phyloP scores from a whole-genome alignment of 768 basidiomycete species.

The Paxillus involutus region DNA sequence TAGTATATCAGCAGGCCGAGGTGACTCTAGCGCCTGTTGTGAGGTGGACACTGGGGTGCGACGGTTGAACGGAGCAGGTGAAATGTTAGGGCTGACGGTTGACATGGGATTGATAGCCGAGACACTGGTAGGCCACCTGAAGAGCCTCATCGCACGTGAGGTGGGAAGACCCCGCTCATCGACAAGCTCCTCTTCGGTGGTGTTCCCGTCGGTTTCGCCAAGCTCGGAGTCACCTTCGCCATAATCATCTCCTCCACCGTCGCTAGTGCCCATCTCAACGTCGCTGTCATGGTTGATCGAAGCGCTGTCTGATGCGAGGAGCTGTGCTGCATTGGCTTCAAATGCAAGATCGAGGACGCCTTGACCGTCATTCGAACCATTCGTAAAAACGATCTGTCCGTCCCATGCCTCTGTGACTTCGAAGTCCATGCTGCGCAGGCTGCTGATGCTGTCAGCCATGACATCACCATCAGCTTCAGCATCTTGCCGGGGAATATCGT shows the following conservation, averaged over 20 bases:
- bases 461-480: constrained; percentile 18
- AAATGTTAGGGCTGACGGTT: constrained; percentile 61
- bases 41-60: constrained; percentile 27
- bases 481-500: constrained; percentile 47
- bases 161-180: constrained; percentile 72
- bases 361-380: constrained; percentile 49
- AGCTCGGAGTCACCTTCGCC: constrained; percentile 49
- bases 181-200: constrained; percentile 85
- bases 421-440: constrained; percentile 42
- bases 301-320: constrained; percentile 48
- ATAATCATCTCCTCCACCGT: constrained; percentile 25
- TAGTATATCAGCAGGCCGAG: constrained; percentile 69
- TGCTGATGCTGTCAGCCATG: constrained; percentile 28
- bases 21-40: constrained; percentile 38
- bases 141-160: constrained; percentile 71
- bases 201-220: constrained; percentile 65
- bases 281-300: constrained; percentile 55
- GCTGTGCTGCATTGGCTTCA: constrained; percentile 57
- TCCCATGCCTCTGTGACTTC: constrained; percentile 75
- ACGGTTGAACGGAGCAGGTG: constrained; percentile 40
- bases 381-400: constrained; percentile 72
- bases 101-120: constrained; percentile 73
- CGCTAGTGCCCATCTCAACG: constrained; percentile 44
- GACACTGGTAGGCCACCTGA: constrained; percentile 61
- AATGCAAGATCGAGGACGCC: constrained; percentile 68